Evolutionary conservation across 2,329 filamentous ascomycete genomes (phyloP), one percentile per base, ranked within the genome.

Genomic region (Alternaria triticimaculans): DNA sequence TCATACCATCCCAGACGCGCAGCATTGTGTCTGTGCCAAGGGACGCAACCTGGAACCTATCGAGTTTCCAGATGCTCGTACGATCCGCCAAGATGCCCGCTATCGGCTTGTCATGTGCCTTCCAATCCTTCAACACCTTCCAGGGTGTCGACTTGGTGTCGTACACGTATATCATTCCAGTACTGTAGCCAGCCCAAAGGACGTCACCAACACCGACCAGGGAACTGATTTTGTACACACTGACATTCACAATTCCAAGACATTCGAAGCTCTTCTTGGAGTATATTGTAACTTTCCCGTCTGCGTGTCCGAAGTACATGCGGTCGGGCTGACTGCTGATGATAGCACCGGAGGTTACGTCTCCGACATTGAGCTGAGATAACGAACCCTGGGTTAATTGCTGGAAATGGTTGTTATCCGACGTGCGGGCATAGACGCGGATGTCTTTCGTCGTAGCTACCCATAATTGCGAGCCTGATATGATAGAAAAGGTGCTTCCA

Each of bases 201-300:
- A 93, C 88, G 64, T 90, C 87, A 6, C 94, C 94, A 4, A 94
- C 91, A 9, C 93, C 92, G 3, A 90, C 88, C 58, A 99, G 84
- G 37, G 92, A 90, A 77, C 94, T 97, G 80, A 99, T 97, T 81
- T 97, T 98, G 86, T 96, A 98, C 14, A 94, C 87, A 79, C 94
- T 98, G 71, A 97, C 87, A 73, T 89, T 97, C 64, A 98, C 84
- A 37, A 97, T 85, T 6, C 88, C 89, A n/a, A 96, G 76, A 72
- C 93, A 97, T 1, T 88, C 82, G 76, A 92, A 96, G 72, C 94
- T 89, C 23, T 85, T 86, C 23, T 88, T 88, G 3, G 93, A 95
- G 80, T 97, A 98, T n/a, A 98, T 89, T 63, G 92, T 96, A 59
- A 99, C 89, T 78, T 97, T 97, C 51, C 96, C 96, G 78, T 99